Evolutionary conservation across 805 yeast genomes (phyloP).

Genomic region (Debaryomyces tyrocola): DNA sequence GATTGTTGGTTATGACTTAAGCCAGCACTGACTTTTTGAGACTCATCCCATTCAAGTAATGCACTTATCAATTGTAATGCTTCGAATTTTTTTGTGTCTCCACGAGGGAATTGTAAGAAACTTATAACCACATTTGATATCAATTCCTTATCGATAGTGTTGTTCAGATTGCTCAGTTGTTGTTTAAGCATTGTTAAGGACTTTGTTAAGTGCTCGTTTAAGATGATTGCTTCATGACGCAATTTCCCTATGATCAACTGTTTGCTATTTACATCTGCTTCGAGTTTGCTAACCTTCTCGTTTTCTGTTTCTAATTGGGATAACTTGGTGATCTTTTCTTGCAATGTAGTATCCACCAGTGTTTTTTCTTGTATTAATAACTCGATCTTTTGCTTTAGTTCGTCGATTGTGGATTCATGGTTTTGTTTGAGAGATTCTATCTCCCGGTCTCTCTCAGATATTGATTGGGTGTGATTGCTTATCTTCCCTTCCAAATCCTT

Average conservation of each 20-base stretch:
- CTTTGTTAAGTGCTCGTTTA: constrained; percentile 94
- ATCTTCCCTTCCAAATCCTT: constrained; percentile 11
- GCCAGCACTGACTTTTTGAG: constrained; percentile 74
- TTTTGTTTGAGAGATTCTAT: constrained; percentile 2
- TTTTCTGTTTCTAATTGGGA: constrained; percentile 23
- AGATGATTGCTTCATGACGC: constrained; percentile 89
- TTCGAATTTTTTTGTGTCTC: constrained; percentile 93
- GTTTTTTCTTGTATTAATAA: constrained; percentile 1
- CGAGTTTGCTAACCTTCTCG: constrained; percentile 47
- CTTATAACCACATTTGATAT: constrained; percentile 83
- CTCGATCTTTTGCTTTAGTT: constrained; percentile 8
- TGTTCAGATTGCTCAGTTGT: constrained; percentile 59
- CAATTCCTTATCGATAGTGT: constrained; percentile 82
- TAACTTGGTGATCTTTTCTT: constrained; percentile 4
- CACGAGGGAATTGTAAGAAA: constrained; percentile 84
- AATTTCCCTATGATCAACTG: constrained; percentile 83
- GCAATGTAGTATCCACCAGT: constrained; percentile 8
- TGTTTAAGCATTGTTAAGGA: constrained; percentile 82
- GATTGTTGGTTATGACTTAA: constrained; percentile 37
- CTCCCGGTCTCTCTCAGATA: constrained; percentile 6
- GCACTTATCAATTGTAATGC: constrained; percentile 82
- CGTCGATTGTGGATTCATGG: constrained; percentile 1
- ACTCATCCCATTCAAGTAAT: constrained; percentile 86
- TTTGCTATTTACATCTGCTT: constrained; percentile 56
- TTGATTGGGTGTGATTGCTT: constrained; percentile 8